Evolutionary conservation across 2,329 filamentous ascomycete genomes (phyloP), one percentile per base, ranked within the genome.

Genomic region (Colletotrichum sp.): DNA sequence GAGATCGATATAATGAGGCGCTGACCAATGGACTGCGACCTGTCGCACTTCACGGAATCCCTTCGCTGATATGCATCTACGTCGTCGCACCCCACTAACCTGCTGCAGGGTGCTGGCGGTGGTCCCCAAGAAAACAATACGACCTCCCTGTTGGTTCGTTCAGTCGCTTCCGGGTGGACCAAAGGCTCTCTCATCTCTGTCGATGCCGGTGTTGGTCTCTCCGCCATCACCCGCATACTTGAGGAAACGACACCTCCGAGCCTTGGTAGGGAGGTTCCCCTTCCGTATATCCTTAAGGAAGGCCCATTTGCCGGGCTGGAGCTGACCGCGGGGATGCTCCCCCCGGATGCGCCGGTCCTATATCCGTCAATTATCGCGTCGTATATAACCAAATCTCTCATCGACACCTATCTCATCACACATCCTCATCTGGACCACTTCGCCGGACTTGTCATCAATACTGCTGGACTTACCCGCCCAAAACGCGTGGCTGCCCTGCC

Each of bases 371-470:
- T 95, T 64, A 99, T 98, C 83, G 96, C 96, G 3, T 90, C 94
- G 5, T 90, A 98, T 83, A 89, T 99, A 65, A 93, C 96, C 57
- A 91, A 93, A 71, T 91, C 93, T 72, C 91, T 98, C 64, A 91
- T 99, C 73, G 95, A 96, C 62, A 94, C 95, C 0, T 97, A 96
- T 81, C 91, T 99, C 77, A 95, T 99, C 81, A 99, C 96, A 0
- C 97, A 99, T 84, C 95, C 97, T n/a, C 97, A 99, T 85, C 90
- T 99, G 1, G 97, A 99, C 81, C 97, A 99, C 84, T 93, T 99
- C 26, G 93, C 95, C 24, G 97, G 95, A 13, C 95, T 99, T 79
- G 95, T 97, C 36, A 93, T 99, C 83, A 99, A 99, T 84, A 98
- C 96, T 0, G 96, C 97, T 7, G 93, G 95, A 5, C 91, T 98